Evolutionary conservation across 768 basidiomycete genomes (phyloP).

Genomic region (Pleurotus salmoneostramineus): DNA sequence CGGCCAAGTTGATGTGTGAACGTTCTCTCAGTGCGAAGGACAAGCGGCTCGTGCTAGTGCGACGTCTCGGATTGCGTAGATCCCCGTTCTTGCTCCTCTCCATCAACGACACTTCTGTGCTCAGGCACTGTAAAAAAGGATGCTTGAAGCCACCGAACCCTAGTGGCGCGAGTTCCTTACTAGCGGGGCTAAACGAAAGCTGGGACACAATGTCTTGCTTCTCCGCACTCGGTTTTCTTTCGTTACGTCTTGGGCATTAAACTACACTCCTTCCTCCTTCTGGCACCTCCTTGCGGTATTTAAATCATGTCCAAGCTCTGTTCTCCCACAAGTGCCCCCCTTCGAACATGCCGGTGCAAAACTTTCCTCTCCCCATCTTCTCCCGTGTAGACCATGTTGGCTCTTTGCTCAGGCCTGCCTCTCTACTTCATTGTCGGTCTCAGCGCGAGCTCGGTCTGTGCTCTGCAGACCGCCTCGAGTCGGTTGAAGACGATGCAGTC

Average conservation of each 20-base stretch:
- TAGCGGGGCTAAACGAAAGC: no score
- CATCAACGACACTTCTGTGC: no score
- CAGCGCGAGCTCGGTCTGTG: slow-evolving; percentile 38
- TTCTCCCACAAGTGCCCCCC: neutral
- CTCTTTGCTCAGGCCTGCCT: slow-evolving; percentile 50
- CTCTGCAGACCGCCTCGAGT: slow-evolving; percentile 25
- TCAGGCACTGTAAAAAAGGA: no score
- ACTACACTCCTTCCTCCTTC: neutral
- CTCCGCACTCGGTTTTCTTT: neutral
- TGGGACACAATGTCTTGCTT: no score
- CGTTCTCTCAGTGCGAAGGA: no score
- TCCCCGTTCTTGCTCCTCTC: no score
- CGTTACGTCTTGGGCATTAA: slow-evolving; percentile 1
- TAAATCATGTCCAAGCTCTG: neutral
- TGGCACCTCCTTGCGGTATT: neutral
- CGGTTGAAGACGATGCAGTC: slow-evolving; percentile 51
- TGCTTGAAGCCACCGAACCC: no score
- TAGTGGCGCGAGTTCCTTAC: no score
- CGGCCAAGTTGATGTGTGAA: no score
- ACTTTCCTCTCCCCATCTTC: slow-evolving; percentile 26
- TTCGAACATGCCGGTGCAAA: slow-evolving; percentile 15
- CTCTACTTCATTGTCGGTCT: slow-evolving; percentile 45
- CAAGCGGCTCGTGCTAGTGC: no score
- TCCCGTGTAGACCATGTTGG: slow-evolving; percentile 59
- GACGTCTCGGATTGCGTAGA: no score